Conservation (phyloP, 2,329 filamentous ascomycete genomes). For the Aureobasidium sp. region DNA sequence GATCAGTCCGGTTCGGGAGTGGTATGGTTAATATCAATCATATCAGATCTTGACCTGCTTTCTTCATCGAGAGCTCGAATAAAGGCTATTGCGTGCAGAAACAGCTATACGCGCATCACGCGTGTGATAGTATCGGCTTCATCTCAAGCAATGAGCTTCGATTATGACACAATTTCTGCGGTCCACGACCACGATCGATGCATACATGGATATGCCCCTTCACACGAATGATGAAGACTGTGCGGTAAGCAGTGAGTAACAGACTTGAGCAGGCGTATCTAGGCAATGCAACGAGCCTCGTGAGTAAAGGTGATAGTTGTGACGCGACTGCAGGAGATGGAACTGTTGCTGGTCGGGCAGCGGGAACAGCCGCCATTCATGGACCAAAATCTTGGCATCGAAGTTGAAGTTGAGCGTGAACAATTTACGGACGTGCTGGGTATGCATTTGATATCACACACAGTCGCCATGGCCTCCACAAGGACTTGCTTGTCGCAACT, state of each 20-base stretch:
- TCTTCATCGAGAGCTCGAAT: neutral
- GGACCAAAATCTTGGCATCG: constrained; percentile 11
- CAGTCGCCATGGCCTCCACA: constrained; percentile 9
- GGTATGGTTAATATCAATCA: neutral
- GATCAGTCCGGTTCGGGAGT: neutral
- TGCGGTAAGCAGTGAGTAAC: neutral
- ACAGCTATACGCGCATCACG: too few relatives aligned
- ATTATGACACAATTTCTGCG: neutral
- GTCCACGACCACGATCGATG: neutral
- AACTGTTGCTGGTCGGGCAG: neutral
- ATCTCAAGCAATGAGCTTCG: neutral
- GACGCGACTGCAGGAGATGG: neutral
- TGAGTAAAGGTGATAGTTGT: neutral
- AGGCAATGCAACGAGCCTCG: too few relatives aligned
- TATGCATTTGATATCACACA: constrained; percentile 3
- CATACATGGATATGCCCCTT: neutral
- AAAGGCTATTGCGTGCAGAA: neutral
- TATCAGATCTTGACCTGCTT: neutral
- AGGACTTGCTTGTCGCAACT: constrained; percentile 11
- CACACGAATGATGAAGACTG: neutral
- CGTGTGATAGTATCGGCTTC: neutral
- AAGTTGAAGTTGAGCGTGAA: neutral
- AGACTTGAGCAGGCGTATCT: neutral
- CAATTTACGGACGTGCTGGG: neutral
- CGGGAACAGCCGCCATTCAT: neutral